A percentile compares a stretch with the other conserved stretches of the same genome.
Conservation (phyloP, 345 rosid species). For the Jatropha curcas region DNA sequence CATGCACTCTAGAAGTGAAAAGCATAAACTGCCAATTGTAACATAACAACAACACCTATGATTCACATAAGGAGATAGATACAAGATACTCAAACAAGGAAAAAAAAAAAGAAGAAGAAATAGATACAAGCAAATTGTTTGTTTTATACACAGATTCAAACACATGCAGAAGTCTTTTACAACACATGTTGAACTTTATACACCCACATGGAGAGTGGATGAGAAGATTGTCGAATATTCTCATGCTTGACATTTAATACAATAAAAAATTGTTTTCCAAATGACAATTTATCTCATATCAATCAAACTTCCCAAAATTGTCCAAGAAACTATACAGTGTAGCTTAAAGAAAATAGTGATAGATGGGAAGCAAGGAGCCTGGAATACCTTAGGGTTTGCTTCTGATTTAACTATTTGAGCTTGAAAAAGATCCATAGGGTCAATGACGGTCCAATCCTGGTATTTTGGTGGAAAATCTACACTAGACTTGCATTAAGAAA, state of each 20-base stretch:
- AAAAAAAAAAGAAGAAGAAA: no score
- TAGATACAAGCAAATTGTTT: not conserved
- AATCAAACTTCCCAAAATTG: constrained; percentile 11
- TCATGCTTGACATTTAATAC: not conserved
- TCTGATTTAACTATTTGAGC: constrained; percentile 64
- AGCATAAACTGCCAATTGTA: not conserved
- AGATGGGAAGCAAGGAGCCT: constrained; percentile 8
- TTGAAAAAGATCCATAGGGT: constrained; percentile 81
- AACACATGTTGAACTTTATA: not conserved
- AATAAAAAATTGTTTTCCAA: not conserved
- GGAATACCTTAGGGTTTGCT: constrained; percentile 78
- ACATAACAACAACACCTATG: not conserved
- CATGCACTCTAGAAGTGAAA: not conserved
- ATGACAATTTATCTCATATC: not conserved
- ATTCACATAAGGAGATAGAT: not conserved
- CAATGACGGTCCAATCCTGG: constrained; percentile 67
- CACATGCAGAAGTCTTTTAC: not conserved
- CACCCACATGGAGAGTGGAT: no score
- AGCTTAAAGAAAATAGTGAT: not conserved
- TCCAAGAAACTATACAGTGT: not conserved
- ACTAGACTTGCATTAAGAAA: constrained; percentile 47
- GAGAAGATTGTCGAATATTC: not conserved
- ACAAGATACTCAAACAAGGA: not conserved
- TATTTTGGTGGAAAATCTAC: constrained; percentile 84
- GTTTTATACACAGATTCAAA: no score